These are phyloP conservation scores for Eimeria maxima DNA, from an alignment of 169 alveolate species.

Conservation along the genomic window DNA sequence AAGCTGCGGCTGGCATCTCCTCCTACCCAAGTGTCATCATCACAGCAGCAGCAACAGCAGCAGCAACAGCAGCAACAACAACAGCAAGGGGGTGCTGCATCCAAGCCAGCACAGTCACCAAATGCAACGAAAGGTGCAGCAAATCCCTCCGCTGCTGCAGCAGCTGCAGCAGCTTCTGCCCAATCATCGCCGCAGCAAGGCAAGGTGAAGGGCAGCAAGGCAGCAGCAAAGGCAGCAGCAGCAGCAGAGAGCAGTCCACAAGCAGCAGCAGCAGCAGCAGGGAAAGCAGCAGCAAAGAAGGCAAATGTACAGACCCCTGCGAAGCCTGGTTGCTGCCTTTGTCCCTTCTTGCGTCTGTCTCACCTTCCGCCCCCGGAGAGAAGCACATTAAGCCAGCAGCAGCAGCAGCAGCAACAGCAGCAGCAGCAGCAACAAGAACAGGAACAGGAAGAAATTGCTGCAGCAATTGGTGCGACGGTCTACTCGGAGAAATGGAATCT, in stretches of 20 bases:
- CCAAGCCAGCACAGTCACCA: neutral
- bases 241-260: neutral
- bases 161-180: slow-evolving; percentile 15
- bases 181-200: slow-evolving; percentile 19
- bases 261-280: slow-evolving; percentile 49
- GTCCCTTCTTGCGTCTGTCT: slow-evolving; percentile 53
- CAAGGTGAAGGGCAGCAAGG: slow-evolving; percentile 29
- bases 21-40: neutral
- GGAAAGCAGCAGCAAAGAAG: neutral
- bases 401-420: slow-evolving; percentile 50
- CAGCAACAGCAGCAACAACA: slow-evolving; percentile 29
- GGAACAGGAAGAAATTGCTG: neutral
- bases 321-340: neutral
- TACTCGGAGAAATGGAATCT: slow-evolving; percentile 27
- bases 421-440: slow-evolving; percentile 43
- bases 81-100: slow-evolving; percentile 26
- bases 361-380: slow-evolving; percentile 48
- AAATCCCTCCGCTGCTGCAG: neutral
- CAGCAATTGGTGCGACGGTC: slow-evolving; percentile 36
- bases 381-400: neutral
- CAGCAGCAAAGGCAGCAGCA: slow-evolving; percentile 61
- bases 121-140: neutral
- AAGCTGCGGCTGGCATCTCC: slow-evolving; percentile 14
- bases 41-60: slow-evolving; percentile 47
- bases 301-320: neutral